Evolutionary conservation across 2,329 filamentous ascomycete genomes (phyloP), one percentile per base, ranked within the genome.

Genomic region (Cercospora sesami): DNA sequence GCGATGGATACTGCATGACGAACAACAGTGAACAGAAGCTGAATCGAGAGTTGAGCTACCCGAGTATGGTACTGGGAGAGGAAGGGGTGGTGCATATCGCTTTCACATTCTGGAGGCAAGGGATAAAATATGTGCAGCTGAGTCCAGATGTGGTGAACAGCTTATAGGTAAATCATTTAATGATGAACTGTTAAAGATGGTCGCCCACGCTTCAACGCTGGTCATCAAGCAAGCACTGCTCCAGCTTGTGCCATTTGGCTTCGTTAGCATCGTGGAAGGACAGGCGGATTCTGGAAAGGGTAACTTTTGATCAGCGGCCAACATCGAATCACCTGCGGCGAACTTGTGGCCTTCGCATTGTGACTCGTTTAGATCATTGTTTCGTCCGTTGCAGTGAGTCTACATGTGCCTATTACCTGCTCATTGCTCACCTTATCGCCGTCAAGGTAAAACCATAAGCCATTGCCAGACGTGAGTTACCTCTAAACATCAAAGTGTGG

Each of bases 11-110:
- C 30, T 71, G 69, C 51, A 68, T 71, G 69, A 71, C 69, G 21
- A 71, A 71, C 10, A 71, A 71, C 55, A 71, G 69, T 60, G 65
- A 71, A 60, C 62, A 68, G 63, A 69, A 69, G 63, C 36, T 71
- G 28, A 71, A 71, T 39, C 69, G 69, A 12, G 69, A 71, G 60
- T 45, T 71, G 12, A 69, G 64, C 8, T 71, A 71, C 33, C 69
- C 69, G 14, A 71, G 69, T 57, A 71, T 71, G 53, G 57, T 59
- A 7, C 5, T 66, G 5, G 60, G 51, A 0, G 12, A 30, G 14
- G 65, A 69, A 26, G 68, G 65, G 8, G 28, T 53, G 26, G 65
- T 71, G 30, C 65, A 69, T 31, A 55, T 71, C 51, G 68, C 69
- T 21, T 71, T 66, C 16, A 71, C 69, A 1, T 71, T 69, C 30